Conservation (phyloP, 2,329 filamentous ascomycete genomes). For the Venturia asperata region DNA sequence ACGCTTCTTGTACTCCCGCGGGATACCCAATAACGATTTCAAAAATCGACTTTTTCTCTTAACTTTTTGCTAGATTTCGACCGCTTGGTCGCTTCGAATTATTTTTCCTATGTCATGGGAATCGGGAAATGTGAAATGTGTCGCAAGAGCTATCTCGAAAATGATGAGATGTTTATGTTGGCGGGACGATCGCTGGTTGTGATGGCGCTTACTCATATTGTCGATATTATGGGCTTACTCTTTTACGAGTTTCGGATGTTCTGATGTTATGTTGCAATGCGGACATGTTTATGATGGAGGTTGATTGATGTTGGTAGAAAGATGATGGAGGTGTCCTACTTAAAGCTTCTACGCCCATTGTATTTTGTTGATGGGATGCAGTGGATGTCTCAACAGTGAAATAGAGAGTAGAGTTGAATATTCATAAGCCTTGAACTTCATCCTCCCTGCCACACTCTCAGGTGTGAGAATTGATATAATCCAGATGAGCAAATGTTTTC, state of each 20-base stretch:
- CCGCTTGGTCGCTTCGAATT: neutral
- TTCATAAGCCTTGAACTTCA: too few species aligned
- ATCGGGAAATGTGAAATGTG: neutral
- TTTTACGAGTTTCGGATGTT: neutral
- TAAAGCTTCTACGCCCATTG: too few species aligned
- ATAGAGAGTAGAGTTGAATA: too few species aligned
- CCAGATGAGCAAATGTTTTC: too few species aligned
- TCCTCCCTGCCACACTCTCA: too few species aligned
- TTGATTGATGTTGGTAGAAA: conserved; percentile 1
- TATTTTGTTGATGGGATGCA: too few species aligned
- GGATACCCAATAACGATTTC: conserved; percentile 10
- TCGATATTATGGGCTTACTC: conserved; percentile 1
- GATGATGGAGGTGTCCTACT: neutral
- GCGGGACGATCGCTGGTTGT: conserved; percentile 3
- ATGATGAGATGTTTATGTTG: neutral
- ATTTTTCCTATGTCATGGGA: neutral
- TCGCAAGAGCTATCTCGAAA: neutral
- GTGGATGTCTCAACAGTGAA: too few species aligned
- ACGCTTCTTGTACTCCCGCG: conserved; percentile 10
- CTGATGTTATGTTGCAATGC: conserved; percentile 7
- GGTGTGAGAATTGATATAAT: too few species aligned
- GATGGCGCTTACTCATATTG: conserved; percentile 1
- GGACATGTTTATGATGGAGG: neutral
- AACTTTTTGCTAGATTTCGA: neutral
- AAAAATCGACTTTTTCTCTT: neutral